Evolutionary conservation across 768 basidiomycete genomes (phyloP).

Genomic region (Ramaria sp.): DNA sequence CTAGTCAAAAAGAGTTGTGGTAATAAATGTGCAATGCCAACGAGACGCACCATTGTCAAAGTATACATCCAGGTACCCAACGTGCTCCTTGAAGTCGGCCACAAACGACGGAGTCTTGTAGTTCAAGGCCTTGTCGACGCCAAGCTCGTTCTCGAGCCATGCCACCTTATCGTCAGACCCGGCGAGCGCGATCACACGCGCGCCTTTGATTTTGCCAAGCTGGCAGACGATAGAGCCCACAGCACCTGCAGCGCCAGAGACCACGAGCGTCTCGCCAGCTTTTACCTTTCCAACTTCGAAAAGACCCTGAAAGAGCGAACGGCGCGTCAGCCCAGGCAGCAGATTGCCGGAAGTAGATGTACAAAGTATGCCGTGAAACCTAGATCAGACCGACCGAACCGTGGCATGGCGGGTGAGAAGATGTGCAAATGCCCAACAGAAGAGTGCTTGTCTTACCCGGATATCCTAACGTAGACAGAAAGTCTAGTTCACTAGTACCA

Average conservation of each 20-base stretch:
- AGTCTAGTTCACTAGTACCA: slow-evolving; percentile 62
- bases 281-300: slow-evolving; percentile 72
- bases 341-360: slow-evolving; percentile 14
- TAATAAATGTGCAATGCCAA: background rate
- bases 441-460: slow-evolving; percentile 39
- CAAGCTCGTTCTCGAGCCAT: slow-evolving; percentile 78
- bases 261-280: slow-evolving; percentile 74
- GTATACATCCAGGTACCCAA: slow-evolving; percentile 74
- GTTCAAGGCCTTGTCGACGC: slow-evolving; percentile 74
- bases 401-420: too few species aligned
- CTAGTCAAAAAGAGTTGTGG: slow-evolving; percentile 6
- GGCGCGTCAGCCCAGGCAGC: background rate
- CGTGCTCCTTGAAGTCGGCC: slow-evolving; percentile 54
- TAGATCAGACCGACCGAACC: too few species aligned
- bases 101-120: slow-evolving; percentile 74
- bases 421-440: background rate
- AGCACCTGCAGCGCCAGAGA: slow-evolving; percentile 86
- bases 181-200: slow-evolving; percentile 81
- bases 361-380: slow-evolving; percentile 90
- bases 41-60: slow-evolving; percentile 64
- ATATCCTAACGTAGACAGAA: slow-evolving; percentile 66
- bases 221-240: slow-evolving; percentile 81
- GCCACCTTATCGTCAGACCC: slow-evolving; percentile 75
- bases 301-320: slow-evolving; percentile 47
- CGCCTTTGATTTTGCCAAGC: slow-evolving; percentile 67